phyloP scores from a whole-genome alignment of 352 stramenopile genomes.

The Elongisporangium anandrum region DNA sequence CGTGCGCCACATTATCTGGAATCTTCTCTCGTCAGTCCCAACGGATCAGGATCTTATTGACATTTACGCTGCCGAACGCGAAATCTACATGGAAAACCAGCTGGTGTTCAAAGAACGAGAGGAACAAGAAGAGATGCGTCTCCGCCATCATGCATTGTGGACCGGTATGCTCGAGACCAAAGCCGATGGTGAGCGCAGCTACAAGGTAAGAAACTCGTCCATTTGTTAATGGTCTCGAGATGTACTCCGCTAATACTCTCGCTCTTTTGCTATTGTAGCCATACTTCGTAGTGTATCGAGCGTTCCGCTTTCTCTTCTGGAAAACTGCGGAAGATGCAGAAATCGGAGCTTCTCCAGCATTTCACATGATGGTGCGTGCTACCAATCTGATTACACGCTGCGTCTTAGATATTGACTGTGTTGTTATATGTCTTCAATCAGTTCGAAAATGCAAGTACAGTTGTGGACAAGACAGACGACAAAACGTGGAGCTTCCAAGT shows the following conservation, averaged over 20 bases:
- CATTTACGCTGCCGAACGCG: slow-evolving; percentile 59
- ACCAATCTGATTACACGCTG: not conserved
- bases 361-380: slow-evolving; percentile 59
- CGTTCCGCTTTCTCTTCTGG: slow-evolving; percentile 79
- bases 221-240: not conserved
- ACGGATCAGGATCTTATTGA: slow-evolving; percentile 80
- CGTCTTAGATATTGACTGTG: not conserved
- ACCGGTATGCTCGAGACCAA: slow-evolving; percentile 56
- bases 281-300: slow-evolving; percentile 58
- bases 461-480: slow-evolving; percentile 58
- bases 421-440: slow-evolving; percentile 12
- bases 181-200: slow-evolving; percentile 51
- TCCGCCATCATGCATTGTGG: slow-evolving; percentile 75
- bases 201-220: slow-evolving; percentile 42
- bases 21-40: slow-evolving; percentile 74
- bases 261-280: slow-evolving; percentile 27
- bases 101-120: slow-evolving; percentile 43
- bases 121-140: slow-evolving; percentile 28
- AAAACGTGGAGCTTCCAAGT: slow-evolving; percentile 63
- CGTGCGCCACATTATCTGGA: slow-evolving; percentile 76
- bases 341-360: slow-evolving; percentile 31
- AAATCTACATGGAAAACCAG: slow-evolving; percentile 53
- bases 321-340: slow-evolving; percentile 75
- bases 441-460: slow-evolving; percentile 62
- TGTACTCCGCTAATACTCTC: slow-evolving; percentile 5